Conservation (phyloP, 169 alveolate species). For the Miamiensis avidus region DNA sequence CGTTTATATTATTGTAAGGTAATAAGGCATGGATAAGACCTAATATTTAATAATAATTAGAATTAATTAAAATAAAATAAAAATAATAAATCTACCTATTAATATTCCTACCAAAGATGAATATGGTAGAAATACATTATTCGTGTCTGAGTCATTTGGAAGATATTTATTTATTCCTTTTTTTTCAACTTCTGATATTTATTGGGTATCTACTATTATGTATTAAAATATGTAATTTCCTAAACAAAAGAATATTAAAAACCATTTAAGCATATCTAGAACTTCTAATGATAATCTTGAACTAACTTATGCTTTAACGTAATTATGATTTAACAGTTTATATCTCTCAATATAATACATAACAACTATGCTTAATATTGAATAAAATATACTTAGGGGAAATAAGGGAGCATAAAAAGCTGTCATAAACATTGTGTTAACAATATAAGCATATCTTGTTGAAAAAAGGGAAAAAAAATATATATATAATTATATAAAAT, state of each 20-base stretch:
- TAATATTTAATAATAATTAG: not conserved
- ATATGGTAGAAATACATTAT: not conserved
- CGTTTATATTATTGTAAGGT: not conserved
- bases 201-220: not conserved
- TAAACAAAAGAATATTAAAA: conserved; percentile 7
- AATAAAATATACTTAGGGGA: conserved; percentile 1
- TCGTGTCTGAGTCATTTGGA: not conserved
- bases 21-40: conserved; percentile 1
- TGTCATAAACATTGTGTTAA: conserved; percentile 18
- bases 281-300: conserved; percentile 2
- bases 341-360: conserved; percentile 13
- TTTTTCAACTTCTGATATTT: not conserved
- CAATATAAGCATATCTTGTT: conserved; percentile 6
- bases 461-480: not conserved
- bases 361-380: not conserved
- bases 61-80: not conserved
- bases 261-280: conserved; percentile 1
- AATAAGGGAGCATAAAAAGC: conserved; percentile 23
- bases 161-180: not conserved
- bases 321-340: not conserved
- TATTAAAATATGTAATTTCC: not conserved
- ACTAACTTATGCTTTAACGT: not conserved
- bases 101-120: not conserved
- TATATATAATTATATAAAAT: no score
- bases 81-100: not conserved